Base-by-base conservation (phyloP, 2,329 filamentous ascomycete species). In the Botrytis hyacinthi region DNA sequence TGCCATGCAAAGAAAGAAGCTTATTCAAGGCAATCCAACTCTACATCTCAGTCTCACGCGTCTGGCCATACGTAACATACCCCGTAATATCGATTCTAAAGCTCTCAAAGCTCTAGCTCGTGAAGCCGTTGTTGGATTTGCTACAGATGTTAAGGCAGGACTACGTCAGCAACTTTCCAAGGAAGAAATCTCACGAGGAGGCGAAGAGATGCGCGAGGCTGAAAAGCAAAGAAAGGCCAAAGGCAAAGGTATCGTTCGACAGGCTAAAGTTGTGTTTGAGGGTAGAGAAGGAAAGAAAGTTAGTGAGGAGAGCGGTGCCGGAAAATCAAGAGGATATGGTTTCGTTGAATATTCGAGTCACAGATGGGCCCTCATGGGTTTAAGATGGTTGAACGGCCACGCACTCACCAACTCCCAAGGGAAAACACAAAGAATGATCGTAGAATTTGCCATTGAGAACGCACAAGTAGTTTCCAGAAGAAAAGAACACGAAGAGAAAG, bases 391-490 rank as follows among this genome's bases (percentile, higher is more conserved):
- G 73, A 99, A 99, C 81, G 95, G 95, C 1, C 91, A 88, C 74
- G 84, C 88, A 46, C 78, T 90, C 29, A 85, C 87, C 79, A 88
- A 87, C 76, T 83, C 85, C 37, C 83, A 88, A 71, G 94, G 96
- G 76, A 93, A 92, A 83, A 95, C 94, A 81, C 95, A 96, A 83
- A 88, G 96, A 20, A 84, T 99, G 70, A 94, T 99, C 80, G 95
- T 95, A 54, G 97, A 99, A 82, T 99, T 99, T 81, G 94, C 96
- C 32, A 97, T 99, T 81, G 96, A 99, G 84, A 99, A 99, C 79
- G 95, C 94, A 1, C 95, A 98, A 80, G 96, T 99, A 1, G 92
- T 99, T n/a, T 88, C 91, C 77, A 88, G 96, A 76, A 88, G 97
- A 72, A 88, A 86, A 75, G 89, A 91, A 75, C 85, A 85, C 67